Conservation (phyloP, 768 basidiomycete genomes). For the Serendipita sp. region DNA sequence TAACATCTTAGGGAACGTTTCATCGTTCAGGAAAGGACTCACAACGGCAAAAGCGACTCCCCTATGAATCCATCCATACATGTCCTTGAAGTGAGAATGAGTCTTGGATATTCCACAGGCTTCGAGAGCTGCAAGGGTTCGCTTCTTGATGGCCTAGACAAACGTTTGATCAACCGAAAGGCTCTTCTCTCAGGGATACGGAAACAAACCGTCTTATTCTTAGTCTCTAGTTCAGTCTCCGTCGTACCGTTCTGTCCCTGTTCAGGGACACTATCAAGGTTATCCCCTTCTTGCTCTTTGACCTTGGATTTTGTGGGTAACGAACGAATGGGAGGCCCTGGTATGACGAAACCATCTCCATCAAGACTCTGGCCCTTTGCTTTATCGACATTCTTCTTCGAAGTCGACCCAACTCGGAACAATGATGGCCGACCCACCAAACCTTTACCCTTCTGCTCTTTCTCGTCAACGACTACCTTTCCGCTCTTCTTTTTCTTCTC, state of each 20-base stretch:
- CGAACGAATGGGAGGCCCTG: not conserved
- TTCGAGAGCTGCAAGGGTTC: not conserved
- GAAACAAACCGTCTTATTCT: not conserved
- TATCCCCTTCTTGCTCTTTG: not conserved
- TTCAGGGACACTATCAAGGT: not conserved
- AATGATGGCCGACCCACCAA: not conserved
- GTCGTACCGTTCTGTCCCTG: not conserved
- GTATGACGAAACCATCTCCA: not conserved
- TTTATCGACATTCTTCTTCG: not conserved
- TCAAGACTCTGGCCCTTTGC: not conserved
- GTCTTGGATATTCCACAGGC: not conserved
- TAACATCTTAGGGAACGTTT: too few relatives aligned
- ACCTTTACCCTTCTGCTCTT: not conserved
- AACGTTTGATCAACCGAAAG: not conserved
- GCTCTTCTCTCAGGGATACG: not conserved
- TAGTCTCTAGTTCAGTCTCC: not conserved
- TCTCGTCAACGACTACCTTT: not conserved
- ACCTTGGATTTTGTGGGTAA: not conserved
- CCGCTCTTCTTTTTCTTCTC: not conserved
- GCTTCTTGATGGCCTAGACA: constrained; percentile 1
- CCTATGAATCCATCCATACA: constrained; percentile 3
- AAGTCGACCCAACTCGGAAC: not conserved
- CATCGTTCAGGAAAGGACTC: not conserved
- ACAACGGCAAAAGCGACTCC: not conserved
- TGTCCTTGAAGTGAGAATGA: not conserved